Evolutionary conservation across 2,329 filamentous ascomycete species (phyloP).

Genomic region (Aplosporella prunicola): DNA sequence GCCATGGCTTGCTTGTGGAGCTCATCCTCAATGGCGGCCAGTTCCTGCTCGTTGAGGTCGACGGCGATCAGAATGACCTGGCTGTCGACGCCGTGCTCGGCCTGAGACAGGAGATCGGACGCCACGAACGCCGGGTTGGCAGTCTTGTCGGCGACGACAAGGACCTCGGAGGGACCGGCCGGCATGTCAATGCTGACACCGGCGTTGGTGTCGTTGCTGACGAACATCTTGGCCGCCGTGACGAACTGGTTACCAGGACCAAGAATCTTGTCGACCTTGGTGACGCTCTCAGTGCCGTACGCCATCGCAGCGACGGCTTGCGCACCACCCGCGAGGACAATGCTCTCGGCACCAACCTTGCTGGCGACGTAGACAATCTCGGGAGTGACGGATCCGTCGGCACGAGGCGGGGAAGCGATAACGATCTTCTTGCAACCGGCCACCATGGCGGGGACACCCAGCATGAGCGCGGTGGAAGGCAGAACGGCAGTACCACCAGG

Average conservation of each 20-base stretch:
- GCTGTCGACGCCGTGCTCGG: conserved; percentile 92
- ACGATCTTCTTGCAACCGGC: conserved; percentile 94
- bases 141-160: conserved; percentile 85
- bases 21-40: conserved; percentile 82
- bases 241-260: conserved; percentile 98
- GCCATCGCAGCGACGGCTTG: conserved; percentile 95
- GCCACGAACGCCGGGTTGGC: conserved; percentile 92
- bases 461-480: conserved; percentile 93
- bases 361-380: conserved; percentile 97
- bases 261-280: conserved; percentile 97
- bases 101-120: conserved; percentile 87
- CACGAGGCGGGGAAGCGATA: conserved; percentile 78
- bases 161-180: conserved; percentile 87
- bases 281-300: conserved; percentile 89
- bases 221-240: conserved; percentile 96
- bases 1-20: conserved; percentile 79
- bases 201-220: conserved; percentile 93
- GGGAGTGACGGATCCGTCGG: conserved; percentile 83
- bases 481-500: conserved; percentile 95
- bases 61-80: conserved; percentile 89
- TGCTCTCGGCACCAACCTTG: conserved; percentile 92
- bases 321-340: conserved; percentile 89
- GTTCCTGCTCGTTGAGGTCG: conserved; percentile 60
- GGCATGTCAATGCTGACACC: conserved; percentile 98
- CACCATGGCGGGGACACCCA: conserved; percentile 95